A percentile compares a stretch with the other conserved stretches of the same genome.
These are phyloP conservation scores for Lupinus albus DNA, from an alignment of 306 rosid species.

Conservation along the genomic window DNA sequence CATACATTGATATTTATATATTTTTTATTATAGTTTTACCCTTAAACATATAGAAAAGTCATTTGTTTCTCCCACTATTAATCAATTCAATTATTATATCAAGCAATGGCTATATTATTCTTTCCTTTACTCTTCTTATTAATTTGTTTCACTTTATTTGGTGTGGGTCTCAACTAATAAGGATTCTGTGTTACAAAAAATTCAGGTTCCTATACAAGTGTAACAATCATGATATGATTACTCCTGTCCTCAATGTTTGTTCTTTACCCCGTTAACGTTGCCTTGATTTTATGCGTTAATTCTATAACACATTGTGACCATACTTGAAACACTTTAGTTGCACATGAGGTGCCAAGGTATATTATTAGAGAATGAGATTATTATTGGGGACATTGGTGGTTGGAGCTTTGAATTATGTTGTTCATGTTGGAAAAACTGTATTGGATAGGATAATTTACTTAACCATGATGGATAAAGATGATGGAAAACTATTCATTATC, in stretches of 20 bases:
- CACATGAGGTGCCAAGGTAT: too few species aligned
- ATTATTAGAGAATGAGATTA: conserved; percentile 26
- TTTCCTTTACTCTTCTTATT: conserved; percentile 13
- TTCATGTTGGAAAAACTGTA: too few species aligned
- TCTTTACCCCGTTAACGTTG: conserved; percentile 35
- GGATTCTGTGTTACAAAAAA: too few species aligned
- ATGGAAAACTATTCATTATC: too few species aligned
- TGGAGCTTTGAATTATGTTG: conserved; percentile 33
- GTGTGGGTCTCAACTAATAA: conserved; percentile 34
- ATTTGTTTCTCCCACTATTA: too few species aligned
- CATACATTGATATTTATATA: too few species aligned
- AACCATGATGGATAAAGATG: too few species aligned
- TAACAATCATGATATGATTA: conserved; percentile 10
- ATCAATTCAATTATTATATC: conserved; percentile 19
- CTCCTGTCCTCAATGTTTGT: conserved; percentile 27
- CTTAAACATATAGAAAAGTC: too few species aligned
- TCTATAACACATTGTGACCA: conserved; percentile 33
- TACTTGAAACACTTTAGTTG: conserved; percentile 4
- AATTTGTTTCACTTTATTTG: not conserved
- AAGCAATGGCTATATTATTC: conserved; percentile 19
- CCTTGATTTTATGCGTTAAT: conserved; percentile 44
- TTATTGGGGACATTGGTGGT: conserved; percentile 40
- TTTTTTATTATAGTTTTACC: too few species aligned
- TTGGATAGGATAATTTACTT: too few species aligned
- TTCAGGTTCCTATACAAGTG: too few species aligned